Evolutionary conservation across 1,284 basidiomycete genomes (phyloP), one percentile per base, ranked within the genome.

Genomic region (Ceratobasidium sp.): DNA sequence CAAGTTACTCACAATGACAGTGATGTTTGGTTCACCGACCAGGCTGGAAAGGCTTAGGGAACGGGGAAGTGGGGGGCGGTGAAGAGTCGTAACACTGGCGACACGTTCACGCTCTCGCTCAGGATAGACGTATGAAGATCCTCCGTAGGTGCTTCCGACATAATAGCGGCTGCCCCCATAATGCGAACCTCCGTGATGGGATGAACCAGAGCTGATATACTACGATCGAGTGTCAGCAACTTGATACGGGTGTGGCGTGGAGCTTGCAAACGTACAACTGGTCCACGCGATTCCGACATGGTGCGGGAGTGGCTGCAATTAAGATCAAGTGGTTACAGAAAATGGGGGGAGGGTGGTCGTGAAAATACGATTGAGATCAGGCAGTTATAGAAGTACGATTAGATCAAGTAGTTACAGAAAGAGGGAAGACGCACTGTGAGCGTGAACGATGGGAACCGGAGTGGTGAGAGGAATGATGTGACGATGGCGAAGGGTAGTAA

Each of bases 131-230:
- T 74, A 74, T 15, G 71, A 70, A n/a, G 68, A 74, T 33, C 71
- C 71, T 7, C 71, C 71, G 50, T 74, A 74, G 71, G 28, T 64
- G 56, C 71, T 74, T 15, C 71, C 71, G 48, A 38, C 71, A 42
- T 74, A 57, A 44, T 74, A 74, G 48, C 71, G 71, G n/a, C 71
- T 64, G 28, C 57, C 66, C 15, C 66, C 69, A 50, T 66, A 26
- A 28, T 73, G 57, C 20, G 64, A 66, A 10, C 61, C 68, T 12
- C 68, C 71, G 26, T 68, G 50, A 42, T 74, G 61, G 26, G 71
- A 74, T 23, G 71, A 74, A 10, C 59, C 71, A 38, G 71, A 74
- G 48, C 71, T 65, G 71, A 74, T 74, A n/a, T 74, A 74, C 71
- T 74, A 26, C 20, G 44, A 62, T 73, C 57, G 26, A 23, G 28